Base-by-base conservation (phyloP, 2,329 filamentous ascomycete genomes). In the Penicillium sp. region DNA sequence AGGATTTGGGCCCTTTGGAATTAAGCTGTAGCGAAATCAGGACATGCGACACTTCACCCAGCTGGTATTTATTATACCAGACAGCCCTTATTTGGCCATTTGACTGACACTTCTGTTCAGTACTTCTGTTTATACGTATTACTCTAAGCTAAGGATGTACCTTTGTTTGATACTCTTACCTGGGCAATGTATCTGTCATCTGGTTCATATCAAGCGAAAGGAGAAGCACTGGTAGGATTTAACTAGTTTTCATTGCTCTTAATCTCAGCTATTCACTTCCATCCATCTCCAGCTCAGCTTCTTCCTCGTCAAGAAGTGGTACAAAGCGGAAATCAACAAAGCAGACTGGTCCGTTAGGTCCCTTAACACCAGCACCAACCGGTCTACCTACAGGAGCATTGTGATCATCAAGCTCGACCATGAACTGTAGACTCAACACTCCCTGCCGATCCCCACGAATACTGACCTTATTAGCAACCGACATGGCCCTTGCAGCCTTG, bases 361-460 rank as follows among this genome's bases (percentile, higher is more conserved):
- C 55, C 11, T 62, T 61, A 7, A 65, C 60, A 38, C 60, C 63
- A 22, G 62, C 56, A 27, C 56, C 61, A 44, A 66, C 61, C 18
- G 60, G 54, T 14, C 61, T 60, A 21, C 62, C 64, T 39, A 49
- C 50, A 41, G 59, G 55, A 8, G 56, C 55, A 41, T 83, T 82
- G 6, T 83, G 44, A 43, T 64, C 83, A 57, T 94, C 90, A 40
- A 92, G 81, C 69, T 97, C 91, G 14, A 99, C 88, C 88, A 99
- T 94, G 67, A 97, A 97, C 69, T 99, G 94, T 70, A 97, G 76
- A 73, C 90, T 97, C 60, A 99, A 74, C 29, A 99, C 93, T 0
- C 94, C 93, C 69, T 96, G 90, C 2, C 83, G 81, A 72, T 99
- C 94, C 0, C 91, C 88, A 14, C 94, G 82, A 57, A 99, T 82